A percentile compares a stretch with the other conserved stretches of the same genome.
phyloP scores from a whole-genome alignment of 306 rosid genomes.

The Quillaja saponaria region DNA sequence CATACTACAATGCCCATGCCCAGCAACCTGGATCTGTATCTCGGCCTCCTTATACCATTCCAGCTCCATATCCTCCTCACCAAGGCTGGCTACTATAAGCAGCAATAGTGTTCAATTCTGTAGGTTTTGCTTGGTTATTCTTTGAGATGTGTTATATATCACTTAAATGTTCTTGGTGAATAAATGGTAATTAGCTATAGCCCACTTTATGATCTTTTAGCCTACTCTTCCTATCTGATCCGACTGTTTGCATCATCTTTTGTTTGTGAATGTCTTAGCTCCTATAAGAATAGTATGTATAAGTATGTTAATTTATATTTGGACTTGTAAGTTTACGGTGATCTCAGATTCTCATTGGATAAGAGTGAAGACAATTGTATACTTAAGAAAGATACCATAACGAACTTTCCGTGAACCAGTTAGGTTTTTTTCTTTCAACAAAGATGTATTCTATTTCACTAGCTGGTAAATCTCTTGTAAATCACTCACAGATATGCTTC shows the following conservation, averaged over 20 bases:
- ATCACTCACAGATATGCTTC: no score
- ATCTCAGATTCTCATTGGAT: no score
- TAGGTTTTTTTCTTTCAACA: no score
- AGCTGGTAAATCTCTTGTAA: no score
- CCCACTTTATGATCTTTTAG: constrained; percentile 32
- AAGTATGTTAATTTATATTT: constrained; percentile 28
- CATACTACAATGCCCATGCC: constrained; percentile 69
- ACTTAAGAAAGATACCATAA: no score
- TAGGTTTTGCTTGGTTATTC: constrained; percentile 28
- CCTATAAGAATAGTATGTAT: constrained; percentile 39
- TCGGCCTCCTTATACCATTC: constrained; percentile 84
- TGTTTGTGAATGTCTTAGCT: constrained; percentile 28
- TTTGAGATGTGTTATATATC: constrained; percentile 24
- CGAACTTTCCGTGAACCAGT: no score
- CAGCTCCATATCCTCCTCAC: constrained; percentile 75
- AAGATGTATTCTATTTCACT: no score
- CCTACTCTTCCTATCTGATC: constrained; percentile 21
- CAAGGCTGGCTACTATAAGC: constrained; percentile 90
- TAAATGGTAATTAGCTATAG: constrained; percentile 26
- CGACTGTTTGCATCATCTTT: constrained; percentile 32
- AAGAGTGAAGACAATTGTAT: no score
- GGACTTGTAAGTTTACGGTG: background rate
- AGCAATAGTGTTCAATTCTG: constrained; percentile 49
- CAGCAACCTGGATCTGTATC: constrained; percentile 71
- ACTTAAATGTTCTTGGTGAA: constrained; percentile 6